Conservation (phyloP, 2,329 filamentous ascomycete species). For the Anthostomella pinea region DNA sequence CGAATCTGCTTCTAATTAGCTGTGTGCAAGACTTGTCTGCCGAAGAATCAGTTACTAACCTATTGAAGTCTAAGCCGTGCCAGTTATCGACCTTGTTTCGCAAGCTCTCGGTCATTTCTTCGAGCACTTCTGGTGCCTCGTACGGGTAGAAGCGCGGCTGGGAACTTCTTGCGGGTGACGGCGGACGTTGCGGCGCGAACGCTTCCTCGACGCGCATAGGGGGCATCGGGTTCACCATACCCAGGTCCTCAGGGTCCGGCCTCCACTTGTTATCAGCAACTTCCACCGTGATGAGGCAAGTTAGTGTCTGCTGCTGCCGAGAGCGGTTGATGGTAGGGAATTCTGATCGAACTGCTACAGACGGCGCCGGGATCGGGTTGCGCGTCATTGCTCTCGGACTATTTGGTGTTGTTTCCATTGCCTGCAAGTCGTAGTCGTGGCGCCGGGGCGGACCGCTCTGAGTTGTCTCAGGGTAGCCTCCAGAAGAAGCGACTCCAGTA, state of each 20-base stretch:
- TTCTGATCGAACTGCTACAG: slow-evolving; percentile 92
- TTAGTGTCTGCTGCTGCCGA: slow-evolving; percentile 90
- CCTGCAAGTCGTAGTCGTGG: slow-evolving; percentile 94
- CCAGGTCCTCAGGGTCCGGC: slow-evolving; percentile 78
- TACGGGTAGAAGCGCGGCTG: slow-evolving; percentile 63
- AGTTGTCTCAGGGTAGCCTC: slow-evolving; percentile 74
- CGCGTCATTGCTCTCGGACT: slow-evolving; percentile 70
- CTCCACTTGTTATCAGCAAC: slow-evolving; percentile 91
- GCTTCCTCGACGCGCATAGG: slow-evolving; percentile 51
- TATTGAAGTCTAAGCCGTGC: slow-evolving; percentile 90
- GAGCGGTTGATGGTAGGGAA: slow-evolving; percentile 92
- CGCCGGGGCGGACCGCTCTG: slow-evolving; percentile 68
- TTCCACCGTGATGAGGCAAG: slow-evolving; percentile 90
- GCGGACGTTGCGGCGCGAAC: slow-evolving; percentile 49
- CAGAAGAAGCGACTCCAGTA: slow-evolving; percentile 71
- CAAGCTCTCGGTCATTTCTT: slow-evolving; percentile 82
- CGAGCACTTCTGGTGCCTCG: slow-evolving; percentile 72
- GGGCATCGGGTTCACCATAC: slow-evolving; percentile 44
- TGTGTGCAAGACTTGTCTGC: neutral
- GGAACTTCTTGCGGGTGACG: slow-evolving; percentile 57
- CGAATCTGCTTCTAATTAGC: slow-evolving; percentile 61
- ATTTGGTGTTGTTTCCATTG: slow-evolving; percentile 83
- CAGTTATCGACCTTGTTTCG: slow-evolving; percentile 92
- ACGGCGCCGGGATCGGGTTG: slow-evolving; percentile 86
- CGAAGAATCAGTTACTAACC: slow-evolving; percentile 43